Evolutionary conservation across 352 stramenopile genomes (phyloP), one percentile per base, ranked within the genome.

Genomic region (Globisporangium acanthophoron): DNA sequence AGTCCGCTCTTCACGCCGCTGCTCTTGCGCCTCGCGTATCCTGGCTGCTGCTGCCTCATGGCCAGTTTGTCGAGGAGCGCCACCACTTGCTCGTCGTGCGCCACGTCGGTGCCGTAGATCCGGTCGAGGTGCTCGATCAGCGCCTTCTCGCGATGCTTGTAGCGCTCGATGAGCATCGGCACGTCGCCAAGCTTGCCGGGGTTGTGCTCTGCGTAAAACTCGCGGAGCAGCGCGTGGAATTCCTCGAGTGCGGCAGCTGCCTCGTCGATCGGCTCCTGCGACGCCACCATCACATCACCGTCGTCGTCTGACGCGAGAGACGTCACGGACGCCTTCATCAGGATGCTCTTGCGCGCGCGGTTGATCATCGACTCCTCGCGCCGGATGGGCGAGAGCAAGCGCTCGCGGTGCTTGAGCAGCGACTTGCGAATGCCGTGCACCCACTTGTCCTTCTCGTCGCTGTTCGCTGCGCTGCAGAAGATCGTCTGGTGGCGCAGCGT

Each of bases 361-460:
- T 62, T 45, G 18, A 69, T 63, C 58, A 69, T 63, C 18, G 48
- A 71, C 31, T 73, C 62, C 40, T 84, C 67, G 8, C 39, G 57
- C 3, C 53, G 60, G 27, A 52, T 73, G 1, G 61, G 71, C 31
- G 58, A 70, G 20, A 66, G 55, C 40, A 71, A 41, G 53, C 59
- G 43, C 41, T 76, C 65, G 4, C 69, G 67, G 44, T 78, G 69
- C 27, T 69, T 70, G 8, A 87, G 39, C 16, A 91, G 55, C 1
- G 79, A 78, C 33, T 78, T 66, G 29, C 82, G 76, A 21, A 90
- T 69, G 2, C 79, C 78, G 27, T 70, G 64, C 7, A 85, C 54
- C 83, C 83, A 91, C 31, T 80, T 85, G 45, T 69, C 72, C 49
- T 86, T 88, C 51, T 92, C 83, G 1, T 74, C 61, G 3, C 73